These are phyloP conservation scores for Chenopodium quinoa DNA, from an alignment of 148 eudicot genomes.

Conservation along the genomic window DNA sequence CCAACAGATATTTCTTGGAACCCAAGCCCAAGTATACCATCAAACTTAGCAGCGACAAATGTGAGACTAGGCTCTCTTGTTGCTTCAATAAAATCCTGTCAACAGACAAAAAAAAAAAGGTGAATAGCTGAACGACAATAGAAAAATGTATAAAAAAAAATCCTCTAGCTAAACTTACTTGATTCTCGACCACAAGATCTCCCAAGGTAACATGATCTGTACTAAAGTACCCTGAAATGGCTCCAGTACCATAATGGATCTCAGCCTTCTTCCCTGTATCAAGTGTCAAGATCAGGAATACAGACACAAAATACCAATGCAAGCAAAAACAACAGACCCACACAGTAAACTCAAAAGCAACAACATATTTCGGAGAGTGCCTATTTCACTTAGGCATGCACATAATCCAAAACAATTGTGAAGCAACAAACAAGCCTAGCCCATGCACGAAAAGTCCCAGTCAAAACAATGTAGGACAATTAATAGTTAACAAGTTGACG, in stretches of 20 bases:
- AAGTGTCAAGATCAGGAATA: not conserved
- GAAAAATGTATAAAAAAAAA: not conserved
- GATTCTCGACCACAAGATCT: constrained; percentile 67
- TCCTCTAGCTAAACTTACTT: constrained; percentile 38
- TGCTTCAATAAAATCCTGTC: constrained; percentile 89
- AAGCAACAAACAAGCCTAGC: not conserved
- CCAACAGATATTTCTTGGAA: constrained; percentile 94
- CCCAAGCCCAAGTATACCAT: constrained; percentile 95
- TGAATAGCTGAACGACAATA: not conserved
- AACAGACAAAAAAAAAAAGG: not conserved
- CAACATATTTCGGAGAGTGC: no score
- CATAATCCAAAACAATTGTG: not conserved
- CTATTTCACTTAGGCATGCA: not conserved
- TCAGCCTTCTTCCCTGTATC: constrained; percentile 74
- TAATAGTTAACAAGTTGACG: not conserved
- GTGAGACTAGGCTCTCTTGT: constrained; percentile 81
- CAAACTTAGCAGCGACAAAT: constrained; percentile 90
- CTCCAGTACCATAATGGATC: constrained; percentile 90
- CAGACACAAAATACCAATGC: not conserved
- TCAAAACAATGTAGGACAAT: not conserved
- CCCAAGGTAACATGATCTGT: constrained; percentile 70
- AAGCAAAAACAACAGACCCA: not conserved
- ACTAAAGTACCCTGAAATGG: constrained; percentile 90
- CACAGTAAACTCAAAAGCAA: no score
- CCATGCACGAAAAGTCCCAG: not conserved